phyloP scores from a whole-genome alignment of 805 yeast species.

The Lipomyces orientalis region DNA sequence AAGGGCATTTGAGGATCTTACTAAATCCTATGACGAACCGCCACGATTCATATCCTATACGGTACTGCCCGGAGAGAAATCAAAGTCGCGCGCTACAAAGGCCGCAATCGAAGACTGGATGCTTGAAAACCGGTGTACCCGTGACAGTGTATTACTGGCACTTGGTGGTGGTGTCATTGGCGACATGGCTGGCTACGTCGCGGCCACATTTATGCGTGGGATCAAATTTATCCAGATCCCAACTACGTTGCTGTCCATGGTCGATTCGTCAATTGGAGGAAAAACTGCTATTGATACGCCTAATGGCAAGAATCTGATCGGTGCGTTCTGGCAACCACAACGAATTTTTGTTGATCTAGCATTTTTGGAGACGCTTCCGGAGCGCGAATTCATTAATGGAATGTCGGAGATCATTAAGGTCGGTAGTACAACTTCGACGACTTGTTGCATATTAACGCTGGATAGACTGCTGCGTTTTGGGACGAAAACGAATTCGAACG shows the following conservation, averaged over 20 bases:
- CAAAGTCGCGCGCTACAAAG: conserved; percentile 85
- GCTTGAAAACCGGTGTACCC: conserved; percentile 82
- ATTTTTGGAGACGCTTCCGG: conserved; percentile 86
- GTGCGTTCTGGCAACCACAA: conserved; percentile 96
- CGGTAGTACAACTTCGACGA: background rate
- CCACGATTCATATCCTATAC: conserved; percentile 74
- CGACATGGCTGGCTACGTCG: conserved; percentile 98
- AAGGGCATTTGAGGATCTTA: conserved; percentile 37
- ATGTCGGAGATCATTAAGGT: conserved; percentile 94
- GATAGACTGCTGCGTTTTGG: conserved; percentile 93
- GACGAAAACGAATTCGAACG: conserved; percentile 85
- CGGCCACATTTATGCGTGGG: conserved; percentile 99
- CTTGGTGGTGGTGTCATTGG: conserved; percentile 99
- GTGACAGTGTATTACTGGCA: conserved; percentile 93
- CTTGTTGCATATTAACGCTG: conserved; percentile 2
- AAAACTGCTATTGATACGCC: conserved; percentile 98
- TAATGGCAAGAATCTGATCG: conserved; percentile 90
- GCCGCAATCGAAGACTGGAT: conserved; percentile 92
- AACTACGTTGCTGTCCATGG: conserved; percentile 93
- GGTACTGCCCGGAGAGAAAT: conserved; percentile 92
- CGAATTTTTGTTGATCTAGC: conserved; percentile 86
- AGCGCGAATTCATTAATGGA: conserved; percentile 94
- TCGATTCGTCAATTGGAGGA: conserved; percentile 97
- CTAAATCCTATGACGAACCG: conserved; percentile 44
- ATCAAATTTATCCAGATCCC: conserved; percentile 93